These are phyloP conservation scores for Eruca vesicaria DNA, from an alignment of 441 rosid genomes.

Conservation along the genomic window DNA sequence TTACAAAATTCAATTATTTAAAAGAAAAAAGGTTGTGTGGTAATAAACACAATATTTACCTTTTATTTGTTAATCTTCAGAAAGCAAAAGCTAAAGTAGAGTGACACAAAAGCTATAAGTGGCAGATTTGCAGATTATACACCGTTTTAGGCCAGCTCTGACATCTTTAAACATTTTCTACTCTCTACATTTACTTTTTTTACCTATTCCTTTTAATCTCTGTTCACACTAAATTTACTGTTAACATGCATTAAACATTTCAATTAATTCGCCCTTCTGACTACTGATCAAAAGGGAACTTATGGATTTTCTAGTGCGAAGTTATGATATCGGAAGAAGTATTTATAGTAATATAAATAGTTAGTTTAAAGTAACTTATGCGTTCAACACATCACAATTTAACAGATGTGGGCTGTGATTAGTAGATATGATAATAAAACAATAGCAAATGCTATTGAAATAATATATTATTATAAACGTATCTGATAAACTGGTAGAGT, in stretches of 20 bases:
- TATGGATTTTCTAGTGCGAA: neutral
- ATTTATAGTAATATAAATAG: neutral
- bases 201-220: neutral
- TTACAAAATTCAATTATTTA: neutral
- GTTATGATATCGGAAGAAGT: neutral
- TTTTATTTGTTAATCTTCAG: constrained; percentile 34
- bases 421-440: no score
- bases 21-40: neutral
- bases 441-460: no score
- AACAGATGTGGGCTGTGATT: no score
- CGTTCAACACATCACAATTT: no score
- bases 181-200: constrained; percentile 23
- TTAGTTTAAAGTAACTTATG: neutral
- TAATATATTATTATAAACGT: no score
- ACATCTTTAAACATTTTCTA: constrained; percentile 26
- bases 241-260: constrained; percentile 25
- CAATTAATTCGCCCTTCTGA: constrained; percentile 20
- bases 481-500: no score
- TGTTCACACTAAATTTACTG: constrained; percentile 1
- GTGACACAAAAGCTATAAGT: constrained; percentile 40
- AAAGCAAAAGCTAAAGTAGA: constrained; percentile 37
- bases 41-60: constrained; percentile 38
- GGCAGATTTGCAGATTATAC: constrained; percentile 36
- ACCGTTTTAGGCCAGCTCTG: constrained; percentile 40
- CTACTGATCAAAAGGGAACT: neutral